Conservation (phyloP, 202 grass and related monocot species). For the Setaria viridis region DNA sequence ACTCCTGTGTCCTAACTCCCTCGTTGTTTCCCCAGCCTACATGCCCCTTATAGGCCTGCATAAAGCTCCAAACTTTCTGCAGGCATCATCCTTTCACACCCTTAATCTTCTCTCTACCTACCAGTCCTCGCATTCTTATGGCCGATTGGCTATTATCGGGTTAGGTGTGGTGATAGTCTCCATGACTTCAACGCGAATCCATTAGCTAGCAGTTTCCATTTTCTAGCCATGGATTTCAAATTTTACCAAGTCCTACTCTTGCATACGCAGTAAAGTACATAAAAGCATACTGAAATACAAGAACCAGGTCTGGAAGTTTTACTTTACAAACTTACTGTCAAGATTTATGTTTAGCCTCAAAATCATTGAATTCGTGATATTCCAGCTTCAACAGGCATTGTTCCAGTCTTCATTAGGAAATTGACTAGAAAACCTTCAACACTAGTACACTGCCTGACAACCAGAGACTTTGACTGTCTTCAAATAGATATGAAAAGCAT, state of each 20-base stretch:
- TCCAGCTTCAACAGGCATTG: not conserved
- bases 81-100: slow-evolving; percentile 34
- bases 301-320: not conserved
- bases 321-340: not conserved
- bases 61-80: slow-evolving; percentile 59
- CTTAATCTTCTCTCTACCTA: slow-evolving; percentile 55
- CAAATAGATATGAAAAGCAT: not conserved
- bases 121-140: slow-evolving; percentile 54
- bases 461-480: slow-evolving; percentile 43
- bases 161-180: slow-evolving; percentile 52
- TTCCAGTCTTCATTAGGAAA: slow-evolving; percentile 32
- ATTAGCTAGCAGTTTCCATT: slow-evolving; percentile 22
- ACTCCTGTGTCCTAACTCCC: slow-evolving; percentile 51
- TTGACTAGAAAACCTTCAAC: slow-evolving; percentile 31
- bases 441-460: slow-evolving; percentile 16
- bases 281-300: slow-evolving; percentile 9
- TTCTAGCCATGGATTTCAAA: slow-evolving; percentile 30
- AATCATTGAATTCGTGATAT: not conserved
- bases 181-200: slow-evolving; percentile 43
- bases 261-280: slow-evolving; percentile 4
- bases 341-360: not conserved
- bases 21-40: slow-evolving; percentile 50
- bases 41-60: slow-evolving; percentile 55
- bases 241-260: slow-evolving; percentile 27
- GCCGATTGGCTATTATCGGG: slow-evolving; percentile 41